Base-by-base conservation (phyloP, 2,329 filamentous ascomycete species). In the Coniosporium uncinatum region DNA sequence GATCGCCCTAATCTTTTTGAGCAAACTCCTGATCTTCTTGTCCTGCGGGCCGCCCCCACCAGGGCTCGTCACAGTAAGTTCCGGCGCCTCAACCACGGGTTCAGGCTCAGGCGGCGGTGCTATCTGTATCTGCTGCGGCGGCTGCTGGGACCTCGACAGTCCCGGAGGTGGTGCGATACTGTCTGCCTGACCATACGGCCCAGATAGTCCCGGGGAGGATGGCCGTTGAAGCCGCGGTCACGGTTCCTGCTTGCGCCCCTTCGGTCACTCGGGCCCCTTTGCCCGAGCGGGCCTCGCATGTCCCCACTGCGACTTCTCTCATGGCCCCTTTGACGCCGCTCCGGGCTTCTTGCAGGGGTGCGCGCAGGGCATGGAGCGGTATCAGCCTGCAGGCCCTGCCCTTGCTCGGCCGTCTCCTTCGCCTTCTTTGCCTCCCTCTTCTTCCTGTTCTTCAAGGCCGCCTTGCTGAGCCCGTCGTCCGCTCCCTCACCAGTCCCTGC, bases 1-100 rank as follows among this genome's bases (percentile, higher is more conserved):
- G 58, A 98, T 98, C 11, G 93, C 93, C 17, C 93, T 81, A 47
- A 98, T 85, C 77, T 98, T 98, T 79, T 98, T 98, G 62, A 95
- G 76, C 47, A 98, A 75, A 45, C 88, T 88, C 42, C 93, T 78
- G 47, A 96, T 79, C 73, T 97, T 98, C 80, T 97, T 98, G 35
- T 94, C 89, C 47, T 85, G 24, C n/a, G 86, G 82, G 64, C 83
- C 72, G 5, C 42, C 44, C 69, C 78, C 58, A 52, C 69, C 60
- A 50, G 78, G 61, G 64, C 71, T 73, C 8, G 71, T 76, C 34
- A 78, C 66, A 8, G 75, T 77, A 2, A 75, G 61, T 36, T 73
- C 69, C 2, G 73, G 70, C 4, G 61, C 48, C 22, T 55, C 51
- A n/a, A 52, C 49, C 22, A 54, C 56, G 29, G 61, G 52, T 48